Conservation (phyloP, 148 eudicot species). For the Limonium bicolor region DNA sequence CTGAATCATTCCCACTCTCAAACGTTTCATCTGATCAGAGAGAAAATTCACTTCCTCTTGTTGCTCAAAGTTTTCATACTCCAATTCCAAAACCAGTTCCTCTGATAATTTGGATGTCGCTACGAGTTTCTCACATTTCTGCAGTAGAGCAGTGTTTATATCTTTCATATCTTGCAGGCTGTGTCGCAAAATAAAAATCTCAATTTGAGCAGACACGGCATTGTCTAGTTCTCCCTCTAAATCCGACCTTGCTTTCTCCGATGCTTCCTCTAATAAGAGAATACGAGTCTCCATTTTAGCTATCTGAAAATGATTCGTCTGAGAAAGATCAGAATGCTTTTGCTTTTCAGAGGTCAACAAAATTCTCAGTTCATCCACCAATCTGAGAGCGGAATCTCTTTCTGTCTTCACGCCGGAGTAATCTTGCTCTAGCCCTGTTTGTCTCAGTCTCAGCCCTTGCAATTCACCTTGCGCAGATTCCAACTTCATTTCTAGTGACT, state of each 20-base stretch:
- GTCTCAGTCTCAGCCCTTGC: constrained; percentile 36
- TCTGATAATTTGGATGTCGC: constrained; percentile 53
- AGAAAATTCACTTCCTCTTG: constrained; percentile 33
- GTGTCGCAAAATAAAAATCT: constrained; percentile 45
- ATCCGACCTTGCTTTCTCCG: constrained; percentile 28
- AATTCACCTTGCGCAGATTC: constrained; percentile 29
- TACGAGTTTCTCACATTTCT: constrained; percentile 40
- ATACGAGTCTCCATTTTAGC: constrained; percentile 26
- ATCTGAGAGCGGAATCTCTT: constrained; percentile 24
- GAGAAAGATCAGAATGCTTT: constrained; percentile 27
- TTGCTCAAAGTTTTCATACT: constrained; percentile 37
- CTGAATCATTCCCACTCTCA: constrained; percentile 41
- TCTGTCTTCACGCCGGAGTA: constrained; percentile 41
- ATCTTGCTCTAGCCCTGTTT: constrained; percentile 36
- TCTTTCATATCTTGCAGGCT: constrained; percentile 44
- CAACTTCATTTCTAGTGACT: constrained; percentile 29
- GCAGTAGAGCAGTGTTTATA: constrained; percentile 26
- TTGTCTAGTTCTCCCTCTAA: constrained; percentile 55
- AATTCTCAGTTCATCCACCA: constrained; percentile 33
- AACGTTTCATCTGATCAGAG: constrained; percentile 28
- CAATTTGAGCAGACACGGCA: constrained; percentile 43
- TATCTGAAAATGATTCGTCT: constrained; percentile 22
- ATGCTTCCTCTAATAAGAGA: constrained; percentile 34
- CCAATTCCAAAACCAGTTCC: constrained; percentile 37
- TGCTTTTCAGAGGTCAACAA: constrained; percentile 42